phyloP scores from a whole-genome alignment of 2,329 filamentous ascomycete genomes.

The Beauveria scarabaeidicola region DNA sequence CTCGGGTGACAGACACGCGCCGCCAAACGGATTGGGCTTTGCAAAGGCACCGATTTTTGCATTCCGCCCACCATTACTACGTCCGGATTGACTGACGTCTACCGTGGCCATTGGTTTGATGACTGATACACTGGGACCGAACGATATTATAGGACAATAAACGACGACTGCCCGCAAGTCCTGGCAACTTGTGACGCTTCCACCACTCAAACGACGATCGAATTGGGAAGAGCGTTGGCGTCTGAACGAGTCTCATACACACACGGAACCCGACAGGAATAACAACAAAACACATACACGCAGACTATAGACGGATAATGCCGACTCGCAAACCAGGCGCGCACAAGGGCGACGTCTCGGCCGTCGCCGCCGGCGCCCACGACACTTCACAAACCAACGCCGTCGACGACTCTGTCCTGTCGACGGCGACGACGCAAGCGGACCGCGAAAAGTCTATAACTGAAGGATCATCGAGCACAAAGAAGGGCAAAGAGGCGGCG shows the following conservation, averaged over 20 bases:
- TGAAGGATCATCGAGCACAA: constrained; percentile 16
- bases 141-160: no score
- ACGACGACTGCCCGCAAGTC: not conserved
- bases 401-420: not conserved
- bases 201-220: not conserved
- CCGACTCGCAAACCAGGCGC: constrained; percentile 37
- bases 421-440: constrained; percentile 25
- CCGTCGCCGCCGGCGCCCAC: constrained; percentile 30
- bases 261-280: no score
- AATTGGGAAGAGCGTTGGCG: not conserved
- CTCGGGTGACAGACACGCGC: not conserved
- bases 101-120: not conserved
- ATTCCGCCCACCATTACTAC: no score
- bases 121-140: not conserved
- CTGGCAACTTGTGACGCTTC: not conserved
- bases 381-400: not conserved
- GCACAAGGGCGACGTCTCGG: constrained; percentile 42
- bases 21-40: not conserved
- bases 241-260: no score
- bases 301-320: not conserved
- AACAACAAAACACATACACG: no score
- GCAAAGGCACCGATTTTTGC: no score
- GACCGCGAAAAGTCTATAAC: constrained; percentile 30
- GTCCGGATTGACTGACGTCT: no score
- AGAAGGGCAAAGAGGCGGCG: constrained; percentile 27